Evolutionary conservation across 768 basidiomycete species (phyloP).

Genomic region (Infundibulicybe gibba): DNA sequence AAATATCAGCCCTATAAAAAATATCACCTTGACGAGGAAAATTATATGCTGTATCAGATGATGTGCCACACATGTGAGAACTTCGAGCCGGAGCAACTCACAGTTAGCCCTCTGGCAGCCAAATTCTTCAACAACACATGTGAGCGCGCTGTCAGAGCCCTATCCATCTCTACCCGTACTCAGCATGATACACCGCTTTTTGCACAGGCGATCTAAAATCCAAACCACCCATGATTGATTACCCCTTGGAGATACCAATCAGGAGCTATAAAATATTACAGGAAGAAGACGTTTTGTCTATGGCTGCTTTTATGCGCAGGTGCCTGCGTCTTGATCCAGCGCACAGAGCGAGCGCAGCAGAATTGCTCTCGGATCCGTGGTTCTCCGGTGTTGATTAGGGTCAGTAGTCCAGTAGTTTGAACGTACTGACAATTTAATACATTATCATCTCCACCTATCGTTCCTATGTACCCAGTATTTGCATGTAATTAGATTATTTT

Average conservation of each 20-base stretch:
- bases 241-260: too few species aligned
- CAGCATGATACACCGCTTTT: too few species aligned
- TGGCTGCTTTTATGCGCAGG: constrained; percentile 12
- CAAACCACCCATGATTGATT: too few species aligned
- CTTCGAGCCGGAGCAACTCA: constrained; percentile 7
- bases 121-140: constrained; percentile 11
- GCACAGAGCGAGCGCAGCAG: constrained; percentile 16
- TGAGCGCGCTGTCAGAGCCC: not conserved
- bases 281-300: constrained; percentile 7
- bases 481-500: too few species aligned
- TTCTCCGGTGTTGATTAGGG: not conserved
- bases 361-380: constrained; percentile 17
- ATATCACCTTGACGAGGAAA: not conserved
- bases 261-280: not conserved
- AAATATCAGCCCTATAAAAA: not conserved
- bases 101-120: not conserved
- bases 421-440: too few species aligned
- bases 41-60: constrained; percentile 12
- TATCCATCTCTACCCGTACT: not conserved
- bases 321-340: constrained; percentile 19
- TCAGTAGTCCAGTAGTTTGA: too few species aligned
- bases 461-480: too few species aligned
- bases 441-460: too few species aligned
- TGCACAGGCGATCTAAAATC: not conserved
- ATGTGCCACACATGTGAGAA: constrained; percentile 10